Conservation (phyloP, 2,329 filamentous ascomycete species). For the Nothopassalora personata region DNA sequence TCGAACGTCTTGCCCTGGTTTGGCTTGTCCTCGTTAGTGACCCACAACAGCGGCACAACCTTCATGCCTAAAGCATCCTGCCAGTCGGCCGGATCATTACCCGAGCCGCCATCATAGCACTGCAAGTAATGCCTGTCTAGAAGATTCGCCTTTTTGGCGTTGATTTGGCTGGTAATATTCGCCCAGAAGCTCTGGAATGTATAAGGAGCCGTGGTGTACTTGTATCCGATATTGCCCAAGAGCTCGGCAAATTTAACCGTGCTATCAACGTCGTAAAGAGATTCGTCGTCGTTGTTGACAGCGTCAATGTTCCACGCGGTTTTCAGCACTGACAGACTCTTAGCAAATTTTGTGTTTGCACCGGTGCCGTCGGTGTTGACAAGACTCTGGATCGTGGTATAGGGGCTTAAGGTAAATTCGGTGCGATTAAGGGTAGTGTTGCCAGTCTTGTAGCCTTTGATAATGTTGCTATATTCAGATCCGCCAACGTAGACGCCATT, state of each 20-base stretch:
- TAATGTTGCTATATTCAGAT: conserved; percentile 74
- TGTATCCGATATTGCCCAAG: conserved; percentile 2
- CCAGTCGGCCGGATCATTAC: conserved; percentile 3
- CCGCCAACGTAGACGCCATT: conserved; percentile 62
- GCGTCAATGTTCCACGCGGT: conserved; percentile 1
- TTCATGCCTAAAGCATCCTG: background rate
- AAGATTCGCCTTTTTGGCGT: background rate
- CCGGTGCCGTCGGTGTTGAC: background rate
- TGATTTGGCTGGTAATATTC: background rate
- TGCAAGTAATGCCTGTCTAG: conserved; percentile 1
- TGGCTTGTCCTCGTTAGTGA: conserved; percentile 2
- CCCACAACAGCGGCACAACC: conserved; percentile 1
- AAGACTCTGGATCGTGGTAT: background rate
- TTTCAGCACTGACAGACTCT: conserved; percentile 1
- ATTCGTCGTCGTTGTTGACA: conserved; percentile 7
- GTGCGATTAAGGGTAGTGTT: conserved; percentile 56
- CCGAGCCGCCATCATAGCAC: conserved; percentile 4
- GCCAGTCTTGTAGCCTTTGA: conserved; percentile 68
- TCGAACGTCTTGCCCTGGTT: background rate
- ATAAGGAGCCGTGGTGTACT: conserved; percentile 1
- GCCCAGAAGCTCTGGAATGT: conserved; percentile 2
- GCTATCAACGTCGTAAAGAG: conserved; percentile 1
- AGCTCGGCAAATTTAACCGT: background rate
- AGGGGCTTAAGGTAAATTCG: background rate
- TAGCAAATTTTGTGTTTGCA: background rate